Evolutionary conservation across 2,329 filamentous ascomycete species (phyloP), one percentile per base, ranked within the genome.

Genomic region (Cladosporium sp.): DNA sequence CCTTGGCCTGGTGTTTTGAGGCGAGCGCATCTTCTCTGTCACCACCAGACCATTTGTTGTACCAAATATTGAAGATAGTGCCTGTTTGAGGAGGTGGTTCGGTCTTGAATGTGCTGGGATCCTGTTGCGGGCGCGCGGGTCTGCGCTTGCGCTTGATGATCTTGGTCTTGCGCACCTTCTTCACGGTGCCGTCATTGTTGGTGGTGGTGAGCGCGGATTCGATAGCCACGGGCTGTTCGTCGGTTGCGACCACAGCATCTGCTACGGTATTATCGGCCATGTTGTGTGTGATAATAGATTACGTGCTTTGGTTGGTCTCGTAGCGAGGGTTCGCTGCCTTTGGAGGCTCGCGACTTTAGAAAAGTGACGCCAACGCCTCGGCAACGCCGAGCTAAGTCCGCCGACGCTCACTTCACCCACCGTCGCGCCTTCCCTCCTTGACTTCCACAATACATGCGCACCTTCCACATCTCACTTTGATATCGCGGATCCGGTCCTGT

Each of bases 11-110:
- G 20, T 87, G 89, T 70, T 97, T 88, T 35, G 88, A 90, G 3
- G 91, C 82, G 69, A 93, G 91, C 66, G 92, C 91, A 77, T 95
- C 91, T 70, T 97, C 93, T 60, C 91, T 85, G 74, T 99, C 94
- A 68, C 94, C 94, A 64, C 94, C 94, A 0, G 87, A 89, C 92
- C 93, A 97, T 75, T 97, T 97, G 78, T 96, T 97, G 77, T 97
- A 96, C 93, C 92, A 97, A 69, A 96, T 95, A 75, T 99, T 99
- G 81, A 94, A 99, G 58, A 92, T 91, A 0, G 90, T 96, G 54
- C 94, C 94, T 0, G 93, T 97, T 68, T 97, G 92, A 1, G 90
- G 89, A 15, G 92, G 91, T 3, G 90, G 88, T 66, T 96, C 91
- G 34, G 87, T 87, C 66, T 88, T 90, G 75, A 96, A 83, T 42